A percentile compares a stretch with the other conserved stretches of the same genome.
Evolutionary conservation across 2,329 filamentous ascomycete species (phyloP).

Genomic region (Colletotrichum costaricense): DNA sequence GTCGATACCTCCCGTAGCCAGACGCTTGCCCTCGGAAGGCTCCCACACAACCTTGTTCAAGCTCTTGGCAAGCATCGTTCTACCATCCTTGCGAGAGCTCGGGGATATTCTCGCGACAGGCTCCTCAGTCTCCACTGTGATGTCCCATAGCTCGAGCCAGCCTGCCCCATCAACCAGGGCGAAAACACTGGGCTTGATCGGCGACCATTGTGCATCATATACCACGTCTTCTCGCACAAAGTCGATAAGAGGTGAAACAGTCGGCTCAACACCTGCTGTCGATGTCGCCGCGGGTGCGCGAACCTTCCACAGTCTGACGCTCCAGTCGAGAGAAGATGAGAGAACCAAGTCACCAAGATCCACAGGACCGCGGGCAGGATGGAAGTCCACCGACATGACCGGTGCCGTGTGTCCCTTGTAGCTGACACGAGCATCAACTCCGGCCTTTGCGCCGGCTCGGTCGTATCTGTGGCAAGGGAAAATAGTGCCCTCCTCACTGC

Average conservation of each 20-base stretch:
- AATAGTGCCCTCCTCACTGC: constrained; percentile 95
- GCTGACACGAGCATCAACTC: constrained; percentile 87
- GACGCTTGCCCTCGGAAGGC: constrained; percentile 83
- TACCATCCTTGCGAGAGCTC: constrained; percentile 71
- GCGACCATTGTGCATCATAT: constrained; percentile 96
- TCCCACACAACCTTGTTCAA: constrained; percentile 98
- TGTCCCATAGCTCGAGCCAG: constrained; percentile 93
- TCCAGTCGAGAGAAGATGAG: constrained; percentile 95
- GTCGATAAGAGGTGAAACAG: constrained; percentile 82
- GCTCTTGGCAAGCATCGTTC: constrained; percentile 82
- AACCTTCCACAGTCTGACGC: constrained; percentile 95
- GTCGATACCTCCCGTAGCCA: constrained; percentile 93
- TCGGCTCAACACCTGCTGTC: constrained; percentile 64
- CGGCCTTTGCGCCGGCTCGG: constrained; percentile 95
- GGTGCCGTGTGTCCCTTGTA: constrained; percentile 94
- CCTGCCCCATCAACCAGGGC: constrained; percentile 94
- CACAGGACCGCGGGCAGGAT: constrained; percentile 90
- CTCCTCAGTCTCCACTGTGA: constrained; percentile 92
- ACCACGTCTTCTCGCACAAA: constrained; percentile 96
- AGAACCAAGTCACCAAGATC: constrained; percentile 95
- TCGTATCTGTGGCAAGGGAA: constrained; percentile 98
- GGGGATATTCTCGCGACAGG: constrained; percentile 85
- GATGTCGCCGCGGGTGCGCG: constrained; percentile 81
- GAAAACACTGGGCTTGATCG: constrained; percentile 93
- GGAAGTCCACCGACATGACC: constrained; percentile 96